phyloP scores from a whole-genome alignment of 2,329 filamentous ascomycete species.

The Colletotrichum filicis region DNA sequence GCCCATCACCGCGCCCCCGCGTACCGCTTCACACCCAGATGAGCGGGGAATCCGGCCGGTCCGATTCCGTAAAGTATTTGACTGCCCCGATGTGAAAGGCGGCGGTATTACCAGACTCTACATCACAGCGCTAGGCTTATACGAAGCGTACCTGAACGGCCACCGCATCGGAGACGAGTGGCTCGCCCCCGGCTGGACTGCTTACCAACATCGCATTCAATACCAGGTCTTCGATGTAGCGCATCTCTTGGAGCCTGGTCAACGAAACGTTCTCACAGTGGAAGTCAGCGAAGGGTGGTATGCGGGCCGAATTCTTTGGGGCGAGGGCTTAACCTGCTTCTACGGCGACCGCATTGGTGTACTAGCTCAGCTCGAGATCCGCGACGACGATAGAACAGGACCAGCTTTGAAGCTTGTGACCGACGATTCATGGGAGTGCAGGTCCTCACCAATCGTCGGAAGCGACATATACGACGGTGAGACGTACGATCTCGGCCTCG shows the following conservation, averaged over 20 bases:
- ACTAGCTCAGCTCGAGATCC: constrained; percentile 51
- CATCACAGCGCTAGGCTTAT: constrained; percentile 50
- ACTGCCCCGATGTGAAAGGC: not conserved
- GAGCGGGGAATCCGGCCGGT: constrained; percentile 20
- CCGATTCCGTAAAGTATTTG: constrained; percentile 26
- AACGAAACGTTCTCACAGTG: constrained; percentile 53
- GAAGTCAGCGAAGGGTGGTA: constrained; percentile 66
- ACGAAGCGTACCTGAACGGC: constrained; percentile 51
- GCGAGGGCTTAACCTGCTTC: constrained; percentile 39
- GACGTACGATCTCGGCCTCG: constrained; percentile 53
- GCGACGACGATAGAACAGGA: constrained; percentile 40
- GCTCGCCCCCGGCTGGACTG: constrained; percentile 56
- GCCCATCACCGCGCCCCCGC: constrained; percentile 13
- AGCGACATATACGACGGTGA: constrained; percentile 66
- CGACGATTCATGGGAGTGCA: constrained; percentile 50
- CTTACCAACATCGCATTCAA: constrained; percentile 53
- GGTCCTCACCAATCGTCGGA: constrained; percentile 44
- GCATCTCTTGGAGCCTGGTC: constrained; percentile 39
- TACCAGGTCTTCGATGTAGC: constrained; percentile 58
- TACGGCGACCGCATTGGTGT: constrained; percentile 53
- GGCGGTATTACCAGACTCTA: constrained; percentile 43
- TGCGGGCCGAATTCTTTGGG: constrained; percentile 41
- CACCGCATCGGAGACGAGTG: constrained; percentile 41
- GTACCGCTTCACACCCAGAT: not conserved
- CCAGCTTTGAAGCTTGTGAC: constrained; percentile 43